Evolutionary conservation across 192 early-diverging fungal species (phyloP).

Genomic region (Coemansia sp.): DNA sequence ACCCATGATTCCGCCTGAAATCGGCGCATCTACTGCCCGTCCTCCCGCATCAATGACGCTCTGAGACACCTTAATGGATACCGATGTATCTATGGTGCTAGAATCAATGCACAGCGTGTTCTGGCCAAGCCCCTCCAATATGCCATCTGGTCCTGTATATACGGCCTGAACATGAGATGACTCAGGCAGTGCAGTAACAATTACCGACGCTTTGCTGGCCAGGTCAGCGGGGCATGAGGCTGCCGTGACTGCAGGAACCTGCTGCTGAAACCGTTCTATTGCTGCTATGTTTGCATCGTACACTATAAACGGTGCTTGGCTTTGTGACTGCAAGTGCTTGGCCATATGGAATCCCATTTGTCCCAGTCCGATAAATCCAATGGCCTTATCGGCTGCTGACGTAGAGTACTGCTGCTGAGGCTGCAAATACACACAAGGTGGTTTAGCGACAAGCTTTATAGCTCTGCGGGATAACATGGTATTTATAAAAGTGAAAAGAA

Average conservation of each 20-base stretch:
- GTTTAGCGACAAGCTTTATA: neutral
- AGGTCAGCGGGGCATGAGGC: slow-evolving; percentile 70
- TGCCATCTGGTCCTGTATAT: slow-evolving; percentile 73
- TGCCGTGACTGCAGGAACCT: slow-evolving; percentile 24
- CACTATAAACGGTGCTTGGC: slow-evolving; percentile 60
- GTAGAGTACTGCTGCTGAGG: slow-evolving; percentile 3
- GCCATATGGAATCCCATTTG: slow-evolving; percentile 95
- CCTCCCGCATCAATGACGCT: slow-evolving; percentile 61
- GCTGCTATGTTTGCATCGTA: slow-evolving; percentile 66
- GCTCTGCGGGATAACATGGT: neutral
- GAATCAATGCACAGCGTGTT: slow-evolving; percentile 77
- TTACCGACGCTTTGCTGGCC: slow-evolving; percentile 64
- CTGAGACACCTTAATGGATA: slow-evolving; percentile 69
- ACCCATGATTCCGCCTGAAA: slow-evolving; percentile 89
- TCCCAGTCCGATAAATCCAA: slow-evolving; percentile 77
- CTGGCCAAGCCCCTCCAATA: slow-evolving; percentile 55
- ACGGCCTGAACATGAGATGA: slow-evolving; percentile 76
- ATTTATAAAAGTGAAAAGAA: neutral
- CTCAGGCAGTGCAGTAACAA: slow-evolving; percentile 92
- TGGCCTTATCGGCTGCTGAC: neutral
- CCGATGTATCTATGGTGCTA: slow-evolving; percentile 86
- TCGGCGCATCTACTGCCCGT: slow-evolving; percentile 84
- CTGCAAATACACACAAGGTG: neutral
- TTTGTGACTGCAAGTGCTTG: slow-evolving; percentile 68
- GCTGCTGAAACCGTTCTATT: slow-evolving; percentile 56